Conservation (phyloP, 2,329 filamentous ascomycete genomes). For the Fusarium domesticum region DNA sequence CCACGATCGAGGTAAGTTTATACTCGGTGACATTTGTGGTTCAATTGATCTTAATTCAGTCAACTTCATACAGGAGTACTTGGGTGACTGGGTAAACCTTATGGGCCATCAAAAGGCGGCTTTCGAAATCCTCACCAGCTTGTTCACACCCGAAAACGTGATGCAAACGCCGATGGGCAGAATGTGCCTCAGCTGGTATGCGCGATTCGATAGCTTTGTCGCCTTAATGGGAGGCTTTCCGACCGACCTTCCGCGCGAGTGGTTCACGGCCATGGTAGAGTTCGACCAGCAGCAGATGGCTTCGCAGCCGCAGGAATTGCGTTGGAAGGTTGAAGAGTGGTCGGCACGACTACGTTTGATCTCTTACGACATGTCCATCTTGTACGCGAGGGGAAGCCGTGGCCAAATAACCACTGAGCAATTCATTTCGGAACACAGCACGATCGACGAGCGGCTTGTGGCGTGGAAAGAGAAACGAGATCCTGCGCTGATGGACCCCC, state of each 20-base stretch:
- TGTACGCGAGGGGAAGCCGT: constrained; percentile 68
- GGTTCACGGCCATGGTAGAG: constrained; percentile 66
- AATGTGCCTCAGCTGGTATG: constrained; percentile 83
- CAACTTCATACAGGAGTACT: constrained; percentile 66
- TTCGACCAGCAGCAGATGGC: constrained; percentile 60
- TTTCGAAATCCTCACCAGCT: constrained; percentile 70
- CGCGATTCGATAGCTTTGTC: constrained; percentile 81
- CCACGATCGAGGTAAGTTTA: constrained; percentile 76
- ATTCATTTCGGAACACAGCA: constrained; percentile 61
- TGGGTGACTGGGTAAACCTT: constrained; percentile 93
- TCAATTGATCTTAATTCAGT: constrained; percentile 17
- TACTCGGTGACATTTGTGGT: not conserved
- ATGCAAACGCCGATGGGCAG: constrained; percentile 68
- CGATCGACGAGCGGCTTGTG: constrained; percentile 46
- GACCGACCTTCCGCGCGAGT: constrained; percentile 70
- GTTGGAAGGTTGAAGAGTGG: constrained; percentile 64
- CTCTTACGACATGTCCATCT: constrained; percentile 73
- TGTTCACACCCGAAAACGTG: constrained; percentile 75
- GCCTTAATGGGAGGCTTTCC: constrained; percentile 78
- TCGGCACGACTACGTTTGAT: constrained; percentile 67
- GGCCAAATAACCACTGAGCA: constrained; percentile 62
- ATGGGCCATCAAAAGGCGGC: constrained; percentile 91
- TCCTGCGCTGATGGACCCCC: constrained; percentile 57
- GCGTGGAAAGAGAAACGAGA: constrained; percentile 58
- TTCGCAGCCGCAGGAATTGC: constrained; percentile 59